Conservation (phyloP, 2,329 filamentous ascomycete species). For the Aureobasidium sp. region DNA sequence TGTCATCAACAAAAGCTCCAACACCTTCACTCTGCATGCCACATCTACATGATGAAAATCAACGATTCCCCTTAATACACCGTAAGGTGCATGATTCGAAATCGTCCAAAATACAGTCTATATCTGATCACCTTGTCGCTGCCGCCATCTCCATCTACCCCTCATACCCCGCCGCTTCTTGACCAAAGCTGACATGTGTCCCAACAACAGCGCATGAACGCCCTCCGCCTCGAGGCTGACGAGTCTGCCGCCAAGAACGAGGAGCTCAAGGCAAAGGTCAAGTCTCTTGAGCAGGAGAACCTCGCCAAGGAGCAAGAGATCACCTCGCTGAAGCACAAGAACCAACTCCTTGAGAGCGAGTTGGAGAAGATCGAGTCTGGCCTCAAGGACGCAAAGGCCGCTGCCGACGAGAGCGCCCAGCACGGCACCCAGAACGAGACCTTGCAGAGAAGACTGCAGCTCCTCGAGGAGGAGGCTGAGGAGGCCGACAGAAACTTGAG, state of each 20-base stretch:
- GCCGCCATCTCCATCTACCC: background rate
- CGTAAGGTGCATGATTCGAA: constrained; percentile 15
- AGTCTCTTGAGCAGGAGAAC: constrained; percentile 80
- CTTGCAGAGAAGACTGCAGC: constrained; percentile 83
- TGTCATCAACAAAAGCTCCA: constrained; percentile 21
- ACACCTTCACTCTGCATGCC: constrained; percentile 17
- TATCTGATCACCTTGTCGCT: constrained; percentile 9
- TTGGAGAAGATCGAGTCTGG: constrained; percentile 84
- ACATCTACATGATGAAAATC: constrained; percentile 12
- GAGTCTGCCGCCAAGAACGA: constrained; percentile 74
- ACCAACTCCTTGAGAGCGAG: constrained; percentile 79
- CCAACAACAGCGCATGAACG: constrained; percentile 72
- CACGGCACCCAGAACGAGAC: constrained; percentile 86
- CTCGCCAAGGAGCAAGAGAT: constrained; percentile 97
- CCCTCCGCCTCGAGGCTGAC: constrained; percentile 89
- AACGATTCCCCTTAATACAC: constrained; percentile 16
- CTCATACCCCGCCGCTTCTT: constrained; percentile 17
- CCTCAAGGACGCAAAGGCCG: constrained; percentile 81
- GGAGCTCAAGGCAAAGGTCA: constrained; percentile 81
- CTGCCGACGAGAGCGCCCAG: constrained; percentile 72
- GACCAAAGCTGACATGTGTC: constrained; percentile 19
- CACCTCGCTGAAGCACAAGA: constrained; percentile 92
- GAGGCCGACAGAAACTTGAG: constrained; percentile 91
- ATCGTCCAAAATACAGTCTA: constrained; percentile 15
- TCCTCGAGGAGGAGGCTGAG: constrained; percentile 97